Conservation (phyloP, 2,329 filamentous ascomycete genomes). For the Colletotrichum sp. region DNA sequence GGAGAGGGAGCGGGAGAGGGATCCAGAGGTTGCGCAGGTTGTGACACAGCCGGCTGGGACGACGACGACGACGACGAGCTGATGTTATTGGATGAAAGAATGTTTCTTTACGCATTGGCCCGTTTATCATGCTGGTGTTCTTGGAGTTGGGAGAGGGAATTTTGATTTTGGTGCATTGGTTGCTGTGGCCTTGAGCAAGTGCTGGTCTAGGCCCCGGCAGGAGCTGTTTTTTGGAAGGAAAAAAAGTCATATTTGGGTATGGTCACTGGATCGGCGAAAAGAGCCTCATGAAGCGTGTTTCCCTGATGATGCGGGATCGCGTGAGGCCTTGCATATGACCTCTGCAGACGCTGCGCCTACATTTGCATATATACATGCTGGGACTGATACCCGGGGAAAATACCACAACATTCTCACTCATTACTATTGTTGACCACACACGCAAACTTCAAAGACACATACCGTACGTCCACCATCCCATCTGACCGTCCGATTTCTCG, state of each 20-base stretch:
- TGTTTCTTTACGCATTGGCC: not conserved
- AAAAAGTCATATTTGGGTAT: not conserved
- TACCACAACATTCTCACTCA: not conserved
- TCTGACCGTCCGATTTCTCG: not conserved
- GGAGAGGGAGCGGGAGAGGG: not conserved
- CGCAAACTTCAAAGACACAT: no score
- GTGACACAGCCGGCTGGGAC: not conserved
- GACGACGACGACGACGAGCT: not conserved
- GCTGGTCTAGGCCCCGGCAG: conserved; percentile 8
- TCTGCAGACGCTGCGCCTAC: not conserved
- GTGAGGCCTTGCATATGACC: not conserved
- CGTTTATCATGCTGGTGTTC: not conserved
- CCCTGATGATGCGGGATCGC: not conserved
- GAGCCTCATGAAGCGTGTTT: not conserved
- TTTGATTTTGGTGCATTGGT: not conserved
- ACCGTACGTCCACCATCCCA: not conserved
- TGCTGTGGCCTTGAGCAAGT: conserved; percentile 13
- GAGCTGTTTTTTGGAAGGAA: not conserved
- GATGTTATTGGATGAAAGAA: not conserved
- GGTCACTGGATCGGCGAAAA: not conserved
- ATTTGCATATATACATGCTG: not conserved
- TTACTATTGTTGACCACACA: not conserved
- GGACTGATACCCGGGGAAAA: not conserved
- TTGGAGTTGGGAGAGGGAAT: not conserved
- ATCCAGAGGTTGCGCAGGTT: conserved; percentile 2